Percentiles rank a stretch among this genome's conserved stretches.
Conservation (phyloP, 106 monocot genomes). For the Allium sativum region DNA sequence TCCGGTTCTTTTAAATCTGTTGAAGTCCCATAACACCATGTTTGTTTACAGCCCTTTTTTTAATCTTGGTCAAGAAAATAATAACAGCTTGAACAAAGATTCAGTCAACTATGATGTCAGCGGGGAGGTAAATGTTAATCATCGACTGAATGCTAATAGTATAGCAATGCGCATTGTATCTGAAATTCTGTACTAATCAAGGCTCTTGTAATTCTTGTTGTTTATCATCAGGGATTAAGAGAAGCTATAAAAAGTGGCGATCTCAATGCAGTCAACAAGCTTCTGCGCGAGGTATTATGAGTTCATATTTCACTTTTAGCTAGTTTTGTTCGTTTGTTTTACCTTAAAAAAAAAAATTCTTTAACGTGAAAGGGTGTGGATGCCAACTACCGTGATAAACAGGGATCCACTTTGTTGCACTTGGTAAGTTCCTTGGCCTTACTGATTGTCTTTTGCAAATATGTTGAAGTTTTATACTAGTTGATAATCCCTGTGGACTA, state of each 20-base stretch:
- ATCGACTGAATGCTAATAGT: not conserved
- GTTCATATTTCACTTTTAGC: not conserved
- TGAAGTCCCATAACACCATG: not conserved
- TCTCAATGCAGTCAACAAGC: conserved; percentile 49
- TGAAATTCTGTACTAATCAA: not conserved
- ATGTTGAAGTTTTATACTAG: too few species aligned
- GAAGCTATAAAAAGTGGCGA: conserved; percentile 92
- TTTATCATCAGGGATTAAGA: conserved; percentile 64
- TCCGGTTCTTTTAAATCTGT: not conserved
- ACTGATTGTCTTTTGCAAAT: not conserved
- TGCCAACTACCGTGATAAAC: conserved; percentile 86
- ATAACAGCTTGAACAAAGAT: conserved; percentile 26
- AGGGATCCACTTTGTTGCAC: conserved; percentile 83
- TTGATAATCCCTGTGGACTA: too few species aligned
- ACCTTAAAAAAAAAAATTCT: not conserved
- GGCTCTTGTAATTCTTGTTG: not conserved
- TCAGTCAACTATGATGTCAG: conserved; percentile 62
- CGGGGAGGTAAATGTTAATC: conserved; percentile 36
- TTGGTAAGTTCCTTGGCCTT: conserved; percentile 34
- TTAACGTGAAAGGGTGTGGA: conserved; percentile 46
- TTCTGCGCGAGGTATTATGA: conserved; percentile 51
- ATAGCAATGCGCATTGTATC: not conserved
- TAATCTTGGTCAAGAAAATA: conserved; percentile 43
- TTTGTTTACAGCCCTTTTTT: conserved; percentile 51
- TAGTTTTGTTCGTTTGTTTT: not conserved